phyloP scores from a whole-genome alignment of 1,284 basidiomycete genomes.

The Ceratorhiza oryzae-sativae region DNA sequence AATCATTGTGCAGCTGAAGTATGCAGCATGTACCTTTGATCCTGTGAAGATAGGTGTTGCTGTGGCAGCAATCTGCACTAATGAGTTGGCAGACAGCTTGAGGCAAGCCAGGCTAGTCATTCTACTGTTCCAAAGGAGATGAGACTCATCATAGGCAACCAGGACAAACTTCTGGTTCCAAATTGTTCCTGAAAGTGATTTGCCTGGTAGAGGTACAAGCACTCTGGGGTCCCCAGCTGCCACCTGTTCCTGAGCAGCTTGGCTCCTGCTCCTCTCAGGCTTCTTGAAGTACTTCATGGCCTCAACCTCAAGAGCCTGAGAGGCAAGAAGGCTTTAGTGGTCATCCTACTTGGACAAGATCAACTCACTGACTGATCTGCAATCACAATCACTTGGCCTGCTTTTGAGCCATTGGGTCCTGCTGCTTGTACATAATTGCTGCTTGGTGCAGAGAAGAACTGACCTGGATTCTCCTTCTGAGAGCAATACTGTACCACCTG shows the following conservation, averaged over 20 bases:
- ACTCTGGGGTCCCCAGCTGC: neutral
- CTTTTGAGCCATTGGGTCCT: neutral
- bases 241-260: neutral
- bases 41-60: constrained; percentile 22
- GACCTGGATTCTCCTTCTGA: neutral
- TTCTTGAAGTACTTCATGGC: neutral
- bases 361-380: constrained; percentile 22
- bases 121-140: neutral
- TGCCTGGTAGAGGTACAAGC: neutral
- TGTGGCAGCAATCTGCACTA: neutral
- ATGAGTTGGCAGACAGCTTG: neutral
- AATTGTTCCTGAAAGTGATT: neutral
- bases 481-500: neutral
- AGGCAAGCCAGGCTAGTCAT: neutral
- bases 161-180: neutral
- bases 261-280: too few relatives aligned
- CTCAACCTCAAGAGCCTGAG: neutral
- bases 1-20: neutral
- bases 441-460: constrained; percentile 1
- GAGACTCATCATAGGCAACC: constrained; percentile 7
- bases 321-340: neutral
- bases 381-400: neutral
- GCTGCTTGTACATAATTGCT: neutral
- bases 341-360: too few relatives aligned
- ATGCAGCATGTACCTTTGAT: neutral